Evolutionary conservation across 139 green algal species (phyloP).

Genomic region (Micromonas pusilla): DNA sequence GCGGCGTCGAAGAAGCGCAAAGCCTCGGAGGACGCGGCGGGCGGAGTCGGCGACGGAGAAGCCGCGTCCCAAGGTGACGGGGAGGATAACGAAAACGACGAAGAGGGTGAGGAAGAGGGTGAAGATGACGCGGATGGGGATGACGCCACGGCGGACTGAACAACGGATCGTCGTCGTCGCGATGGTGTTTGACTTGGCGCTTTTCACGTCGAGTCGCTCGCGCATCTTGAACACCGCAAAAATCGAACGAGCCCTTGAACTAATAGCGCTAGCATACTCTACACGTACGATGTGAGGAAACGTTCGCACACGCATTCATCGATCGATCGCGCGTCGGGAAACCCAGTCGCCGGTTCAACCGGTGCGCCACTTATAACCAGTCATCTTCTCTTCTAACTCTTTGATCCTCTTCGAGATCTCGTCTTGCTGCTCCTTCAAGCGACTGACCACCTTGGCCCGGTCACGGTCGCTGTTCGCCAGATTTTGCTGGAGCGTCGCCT

Average conservation of each 20-base stretch:
- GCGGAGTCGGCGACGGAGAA: background rate
- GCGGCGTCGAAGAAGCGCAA: background rate
- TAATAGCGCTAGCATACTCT: no score
- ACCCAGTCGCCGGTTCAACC: no score
- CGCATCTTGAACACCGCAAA: no score
- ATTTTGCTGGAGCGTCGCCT: background rate
- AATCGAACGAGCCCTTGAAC: no score
- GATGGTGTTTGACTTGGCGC: no score
- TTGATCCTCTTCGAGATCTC: slow-evolving; percentile 5
- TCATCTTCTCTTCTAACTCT: background rate
- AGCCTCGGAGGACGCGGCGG: background rate
- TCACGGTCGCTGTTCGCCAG: background rate
- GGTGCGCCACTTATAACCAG: background rate
- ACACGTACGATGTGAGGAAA: no score
- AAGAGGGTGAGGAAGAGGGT: slow-evolving; percentile 2
- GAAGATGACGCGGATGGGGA: background rate
- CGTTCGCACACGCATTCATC: no score
- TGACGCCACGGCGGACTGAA: no score
- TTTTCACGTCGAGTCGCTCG: no score
- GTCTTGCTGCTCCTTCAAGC: slow-evolving; percentile 2
- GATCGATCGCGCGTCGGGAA: no score
- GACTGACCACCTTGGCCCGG: background rate
- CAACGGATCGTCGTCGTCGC: no score
- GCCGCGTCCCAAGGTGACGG: background rate
- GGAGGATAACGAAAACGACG: slow-evolving; percentile 3